phyloP scores from a whole-genome alignment of 306 rosid species.

The Dryas alaskensis region DNA sequence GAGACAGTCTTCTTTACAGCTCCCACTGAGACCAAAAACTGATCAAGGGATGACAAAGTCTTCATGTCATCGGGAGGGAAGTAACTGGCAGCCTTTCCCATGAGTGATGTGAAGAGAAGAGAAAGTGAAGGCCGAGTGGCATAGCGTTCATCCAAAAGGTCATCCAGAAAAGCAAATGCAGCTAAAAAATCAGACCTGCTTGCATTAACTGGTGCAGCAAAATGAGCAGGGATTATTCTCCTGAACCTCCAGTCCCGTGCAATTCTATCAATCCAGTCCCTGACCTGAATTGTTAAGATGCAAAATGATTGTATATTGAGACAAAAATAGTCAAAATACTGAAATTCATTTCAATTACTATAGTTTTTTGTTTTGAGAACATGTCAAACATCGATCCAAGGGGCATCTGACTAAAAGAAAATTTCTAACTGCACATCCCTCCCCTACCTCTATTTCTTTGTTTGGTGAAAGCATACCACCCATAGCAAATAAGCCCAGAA shows the following conservation, averaged over 20 bases:
- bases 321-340: not conserved
- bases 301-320: not conserved
- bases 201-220: conserved; percentile 81
- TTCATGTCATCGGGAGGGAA: conserved; percentile 97
- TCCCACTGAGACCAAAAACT: conserved; percentile 85
- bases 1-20: conserved; percentile 89
- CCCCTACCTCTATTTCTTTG: not conserved
- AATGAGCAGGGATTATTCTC: conserved; percentile 91
- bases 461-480: not conserved
- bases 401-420: no score
- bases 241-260: conserved; percentile 74
- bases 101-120: conserved; percentile 62
- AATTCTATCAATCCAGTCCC: conserved; percentile 90
- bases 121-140: conserved; percentile 58
- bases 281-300: conserved; percentile 53
- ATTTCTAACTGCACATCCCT: no score
- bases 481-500: not conserved
- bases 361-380: not conserved
- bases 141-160: conserved; percentile 64
- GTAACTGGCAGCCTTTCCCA: conserved; percentile 91
- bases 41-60: conserved; percentile 84
- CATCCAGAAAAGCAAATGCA: conserved; percentile 85
- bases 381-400: no score
- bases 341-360: not conserved
- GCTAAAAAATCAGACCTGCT: conserved; percentile 64